Conservation (phyloP, 257 asterid genomes). For the Plantago ovata region DNA sequence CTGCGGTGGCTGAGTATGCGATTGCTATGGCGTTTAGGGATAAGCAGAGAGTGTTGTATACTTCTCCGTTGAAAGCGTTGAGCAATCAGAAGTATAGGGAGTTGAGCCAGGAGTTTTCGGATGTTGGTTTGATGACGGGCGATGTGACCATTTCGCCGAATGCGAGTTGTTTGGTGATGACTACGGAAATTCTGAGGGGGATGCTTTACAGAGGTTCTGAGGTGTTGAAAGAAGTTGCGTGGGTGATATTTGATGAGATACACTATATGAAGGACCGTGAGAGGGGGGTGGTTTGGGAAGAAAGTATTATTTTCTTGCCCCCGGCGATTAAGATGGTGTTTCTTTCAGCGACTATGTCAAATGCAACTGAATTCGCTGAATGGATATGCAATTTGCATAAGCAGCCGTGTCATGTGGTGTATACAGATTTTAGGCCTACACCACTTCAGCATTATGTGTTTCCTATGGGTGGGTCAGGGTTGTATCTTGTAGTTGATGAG, state of each 20-base stretch:
- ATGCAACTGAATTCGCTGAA: slow-evolving; percentile 97
- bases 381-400: slow-evolving; percentile 94
- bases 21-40: slow-evolving; percentile 94
- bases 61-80: slow-evolving; percentile 90
- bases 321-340: slow-evolving; percentile 97
- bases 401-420: slow-evolving; percentile 96
- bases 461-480: slow-evolving; percentile 90
- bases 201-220: slow-evolving; percentile 98
- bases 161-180: slow-evolving; percentile 98
- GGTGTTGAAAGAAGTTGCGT: slow-evolving; percentile 93
- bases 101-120: slow-evolving; percentile 83
- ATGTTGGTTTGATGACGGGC: slow-evolving; percentile 97
- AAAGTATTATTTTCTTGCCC: slow-evolving; percentile 94
- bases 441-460: slow-evolving; percentile 96
- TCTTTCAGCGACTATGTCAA: slow-evolving; percentile 96
- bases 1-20: slow-evolving; percentile 97
- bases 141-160: slow-evolving; percentile 90
- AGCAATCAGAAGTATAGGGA: slow-evolving; percentile 96
- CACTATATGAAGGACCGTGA: slow-evolving; percentile 99
- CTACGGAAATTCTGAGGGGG: slow-evolving; percentile 91
- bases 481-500: slow-evolving; percentile 95
- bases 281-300: slow-evolving; percentile 99
- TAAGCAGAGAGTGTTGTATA: slow-evolving; percentile 86
- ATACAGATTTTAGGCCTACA: slow-evolving; percentile 95
- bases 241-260: slow-evolving; percentile 99